Percentiles rank a stretch among this genome's conserved stretches.
Conservation (phyloP, 257 asterid species). For the Scutellaria galericulata region DNA sequence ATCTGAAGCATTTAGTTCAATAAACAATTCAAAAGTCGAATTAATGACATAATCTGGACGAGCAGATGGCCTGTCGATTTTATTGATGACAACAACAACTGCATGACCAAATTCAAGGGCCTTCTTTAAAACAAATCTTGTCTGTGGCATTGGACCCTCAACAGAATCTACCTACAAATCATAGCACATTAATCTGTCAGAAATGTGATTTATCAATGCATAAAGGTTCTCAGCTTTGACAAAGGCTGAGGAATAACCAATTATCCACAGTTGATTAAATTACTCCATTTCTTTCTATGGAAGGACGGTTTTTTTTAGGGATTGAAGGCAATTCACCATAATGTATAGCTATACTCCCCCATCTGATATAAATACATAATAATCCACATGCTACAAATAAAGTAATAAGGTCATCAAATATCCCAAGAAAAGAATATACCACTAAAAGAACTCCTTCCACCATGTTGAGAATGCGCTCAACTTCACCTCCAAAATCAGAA, state of each 20-base stretch:
- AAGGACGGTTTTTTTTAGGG: neutral
- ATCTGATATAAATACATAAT: slow-evolving; percentile 1
- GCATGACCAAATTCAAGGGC: slow-evolving; percentile 99
- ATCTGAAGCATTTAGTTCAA: slow-evolving; percentile 93
- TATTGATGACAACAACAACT: slow-evolving; percentile 94
- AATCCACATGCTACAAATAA: neutral
- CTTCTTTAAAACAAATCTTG: slow-evolving; percentile 97
- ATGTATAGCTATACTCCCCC: neutral
- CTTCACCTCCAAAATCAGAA: slow-evolving; percentile 99
- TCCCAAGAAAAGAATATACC: slow-evolving; percentile 51
- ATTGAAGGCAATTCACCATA: slow-evolving; percentile 4
- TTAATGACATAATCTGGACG: slow-evolving; percentile 94
- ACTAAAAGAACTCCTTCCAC: slow-evolving; percentile 99
- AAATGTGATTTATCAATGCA: slow-evolving; percentile 21
- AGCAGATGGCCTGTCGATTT: slow-evolving; percentile 95
- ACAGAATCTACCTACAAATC: slow-evolving; percentile 92
- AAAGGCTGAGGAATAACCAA: neutral
- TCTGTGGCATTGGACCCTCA: slow-evolving; percentile 99
- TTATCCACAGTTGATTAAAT: neutral
- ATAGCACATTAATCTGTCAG: slow-evolving; percentile 35
- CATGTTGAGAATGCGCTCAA: slow-evolving; percentile 98
- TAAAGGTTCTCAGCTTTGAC: neutral
- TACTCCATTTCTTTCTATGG: slow-evolving; percentile 16
- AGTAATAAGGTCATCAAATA: neutral
- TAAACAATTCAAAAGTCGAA: slow-evolving; percentile 93